A percentile compares a stretch with the other conserved stretches of the same genome.
These are phyloP conservation scores for Cadophora luteo-olivacea DNA, from an alignment of 2,329 filamentous ascomycete species.

Conservation along the genomic window DNA sequence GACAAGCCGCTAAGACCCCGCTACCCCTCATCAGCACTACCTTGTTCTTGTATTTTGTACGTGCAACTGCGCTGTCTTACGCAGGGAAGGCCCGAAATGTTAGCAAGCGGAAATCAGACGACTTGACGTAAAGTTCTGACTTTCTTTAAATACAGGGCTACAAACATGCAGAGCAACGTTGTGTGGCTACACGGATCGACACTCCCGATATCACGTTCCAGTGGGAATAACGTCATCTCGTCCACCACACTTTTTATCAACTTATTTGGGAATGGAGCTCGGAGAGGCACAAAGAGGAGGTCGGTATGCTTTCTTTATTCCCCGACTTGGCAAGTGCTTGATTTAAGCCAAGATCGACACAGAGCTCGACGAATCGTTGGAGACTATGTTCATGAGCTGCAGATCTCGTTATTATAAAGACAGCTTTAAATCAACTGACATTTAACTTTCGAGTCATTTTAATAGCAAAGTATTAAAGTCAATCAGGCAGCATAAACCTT, in stretches of 20 bases:
- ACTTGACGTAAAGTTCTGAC: conserved; percentile 7
- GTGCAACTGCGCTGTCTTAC: neutral
- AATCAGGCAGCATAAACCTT: too few species aligned
- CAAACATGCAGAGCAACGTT: conserved; percentile 5
- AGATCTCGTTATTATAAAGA: too few species aligned
- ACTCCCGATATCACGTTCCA: conserved; percentile 9
- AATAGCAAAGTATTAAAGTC: too few species aligned
- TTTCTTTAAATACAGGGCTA: neutral
- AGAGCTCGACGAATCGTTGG: too few species aligned
- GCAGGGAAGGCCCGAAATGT: neutral
- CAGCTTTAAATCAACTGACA: too few species aligned
- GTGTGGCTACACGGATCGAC: conserved; percentile 11
- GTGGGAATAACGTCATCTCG: neutral
- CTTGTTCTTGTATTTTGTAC: neutral
- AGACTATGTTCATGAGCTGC: too few species aligned
- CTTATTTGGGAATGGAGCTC: neutral
- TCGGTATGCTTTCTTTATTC: neutral
- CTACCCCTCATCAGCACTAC: conserved; percentile 1
- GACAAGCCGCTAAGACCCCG: conserved; percentile 7
- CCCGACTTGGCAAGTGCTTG: neutral
- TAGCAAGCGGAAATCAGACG: neutral
- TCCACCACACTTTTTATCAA: neutral
- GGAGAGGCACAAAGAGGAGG: neutral
- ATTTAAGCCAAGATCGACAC: neutral
- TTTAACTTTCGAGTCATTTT: too few species aligned